A percentile compares a stretch with the other conserved stretches of the same genome.
phyloP scores from a whole-genome alignment of 2,329 filamentous ascomycete genomes.

The Alternaria consortialis region DNA sequence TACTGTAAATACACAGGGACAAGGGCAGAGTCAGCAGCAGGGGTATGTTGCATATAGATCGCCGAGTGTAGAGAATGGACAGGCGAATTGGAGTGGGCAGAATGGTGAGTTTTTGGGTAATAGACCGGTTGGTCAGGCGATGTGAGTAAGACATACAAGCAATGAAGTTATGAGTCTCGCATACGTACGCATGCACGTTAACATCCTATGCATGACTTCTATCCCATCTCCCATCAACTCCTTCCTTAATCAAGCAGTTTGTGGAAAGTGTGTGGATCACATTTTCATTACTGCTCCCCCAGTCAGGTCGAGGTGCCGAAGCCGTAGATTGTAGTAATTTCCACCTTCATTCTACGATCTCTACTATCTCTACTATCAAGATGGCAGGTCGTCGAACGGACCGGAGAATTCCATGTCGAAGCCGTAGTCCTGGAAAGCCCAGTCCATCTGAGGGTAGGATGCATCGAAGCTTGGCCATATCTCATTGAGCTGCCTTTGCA shows the following conservation, averaged over 20 bases:
- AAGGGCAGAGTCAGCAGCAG: not conserved
- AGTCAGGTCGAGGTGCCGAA: no score
- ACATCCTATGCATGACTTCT: not conserved
- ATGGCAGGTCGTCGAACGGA: not conserved
- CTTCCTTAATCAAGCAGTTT: not conserved
- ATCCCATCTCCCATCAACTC: not conserved
- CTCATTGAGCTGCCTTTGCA: constrained; percentile 9
- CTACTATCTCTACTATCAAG: not conserved
- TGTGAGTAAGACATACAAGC: not conserved
- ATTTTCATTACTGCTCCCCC: not conserved
- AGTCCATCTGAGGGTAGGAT: constrained; percentile 8
- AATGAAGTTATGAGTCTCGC: not conserved
- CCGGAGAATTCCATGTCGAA: constrained; percentile 1
- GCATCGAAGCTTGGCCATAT: constrained; percentile 10
- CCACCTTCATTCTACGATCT: not conserved
- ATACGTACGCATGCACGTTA: not conserved
- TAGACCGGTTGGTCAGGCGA: constrained; percentile 1
- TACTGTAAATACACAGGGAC: not conserved
- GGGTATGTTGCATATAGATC: not conserved
- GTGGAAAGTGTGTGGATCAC: not conserved
- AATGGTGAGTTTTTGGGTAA: constrained; percentile 6
- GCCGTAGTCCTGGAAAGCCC: constrained; percentile 9
- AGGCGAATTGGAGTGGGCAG: not conserved
- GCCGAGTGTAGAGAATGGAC: not conserved
- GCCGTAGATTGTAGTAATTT: not conserved